phyloP scores from a whole-genome alignment of 1,284 basidiomycete species.

The Porogramme epimiltina region DNA sequence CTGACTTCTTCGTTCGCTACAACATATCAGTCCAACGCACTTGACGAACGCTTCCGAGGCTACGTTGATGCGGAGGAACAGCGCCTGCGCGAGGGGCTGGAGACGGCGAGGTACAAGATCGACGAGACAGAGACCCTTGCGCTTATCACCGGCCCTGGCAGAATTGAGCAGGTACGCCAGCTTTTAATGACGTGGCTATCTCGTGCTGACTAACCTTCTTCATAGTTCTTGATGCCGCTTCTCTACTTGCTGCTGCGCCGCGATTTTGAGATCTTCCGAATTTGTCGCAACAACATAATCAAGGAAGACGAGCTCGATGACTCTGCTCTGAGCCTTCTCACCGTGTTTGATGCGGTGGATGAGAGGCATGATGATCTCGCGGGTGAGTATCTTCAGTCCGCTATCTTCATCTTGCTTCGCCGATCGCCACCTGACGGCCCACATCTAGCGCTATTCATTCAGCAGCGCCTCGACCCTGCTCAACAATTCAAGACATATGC shows the following conservation, averaged over 20 bases:
- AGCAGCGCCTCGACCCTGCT: conserved; percentile 28
- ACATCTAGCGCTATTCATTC: conserved; percentile 36
- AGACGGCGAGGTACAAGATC: conserved; percentile 26
- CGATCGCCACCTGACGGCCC: conserved; percentile 4
- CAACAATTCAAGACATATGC: conserved; percentile 29
- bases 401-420: not conserved
- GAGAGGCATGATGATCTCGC: conserved; percentile 13
- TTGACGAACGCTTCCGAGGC: conserved; percentile 16
- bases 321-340: conserved; percentile 18
- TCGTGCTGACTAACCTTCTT: not conserved
- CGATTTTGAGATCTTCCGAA: conserved; percentile 18
- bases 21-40: not conserved
- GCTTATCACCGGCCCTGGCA: conserved; percentile 24
- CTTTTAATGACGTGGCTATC: not conserved
- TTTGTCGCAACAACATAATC: conserved; percentile 9
- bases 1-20: not conserved
- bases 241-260: conserved; percentile 20
- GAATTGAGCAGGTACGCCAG: conserved; percentile 9
- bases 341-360: conserved; percentile 14
- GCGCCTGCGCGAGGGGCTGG: conserved; percentile 23
- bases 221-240: conserved; percentile 34
- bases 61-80: conserved; percentile 28
- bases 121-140: conserved; percentile 28
- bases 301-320: conserved; percentile 27
- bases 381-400: not conserved